These are phyloP conservation scores for Quercus berberidifolia DNA, from an alignment of 306 rosid species.

Conservation along the genomic window DNA sequence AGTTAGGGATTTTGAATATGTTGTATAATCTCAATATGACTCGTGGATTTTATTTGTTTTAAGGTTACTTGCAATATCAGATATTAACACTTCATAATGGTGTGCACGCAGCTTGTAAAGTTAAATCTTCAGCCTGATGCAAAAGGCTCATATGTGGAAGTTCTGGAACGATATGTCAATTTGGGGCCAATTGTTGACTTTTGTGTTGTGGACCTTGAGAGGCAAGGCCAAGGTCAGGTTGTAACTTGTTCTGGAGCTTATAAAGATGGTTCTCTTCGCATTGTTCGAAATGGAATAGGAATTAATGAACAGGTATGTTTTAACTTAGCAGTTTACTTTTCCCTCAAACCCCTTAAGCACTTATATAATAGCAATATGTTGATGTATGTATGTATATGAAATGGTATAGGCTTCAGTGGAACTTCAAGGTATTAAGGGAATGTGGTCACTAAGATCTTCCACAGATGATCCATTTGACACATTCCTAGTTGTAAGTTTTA, in stretches of 20 bases:
- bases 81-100: constrained; percentile 33
- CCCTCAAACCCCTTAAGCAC: background rate
- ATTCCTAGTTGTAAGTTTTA: constrained; percentile 91
- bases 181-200: constrained; percentile 98
- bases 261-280: constrained; percentile 98
- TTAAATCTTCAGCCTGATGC: constrained; percentile 78
- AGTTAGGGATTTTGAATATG: too few species aligned
- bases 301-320: constrained; percentile 86
- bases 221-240: constrained; percentile 99
- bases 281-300: constrained; percentile 90
- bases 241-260: constrained; percentile 99
- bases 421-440: constrained; percentile 98
- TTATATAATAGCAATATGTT: constrained; percentile 12
- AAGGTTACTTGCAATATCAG: constrained; percentile 11
- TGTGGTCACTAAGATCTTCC: constrained; percentile 96
- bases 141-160: constrained; percentile 94
- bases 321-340: background rate
- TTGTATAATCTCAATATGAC: too few species aligned
- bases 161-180: constrained; percentile 86
- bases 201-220: constrained; percentile 97
- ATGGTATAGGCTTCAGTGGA: constrained; percentile 86
- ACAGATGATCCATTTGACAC: constrained; percentile 93
- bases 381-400: constrained; percentile 20
- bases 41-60: background rate
- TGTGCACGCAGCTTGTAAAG: constrained; percentile 78